Conservation (phyloP, 2,329 filamentous ascomycete genomes). For the Nemania sp. region DNA sequence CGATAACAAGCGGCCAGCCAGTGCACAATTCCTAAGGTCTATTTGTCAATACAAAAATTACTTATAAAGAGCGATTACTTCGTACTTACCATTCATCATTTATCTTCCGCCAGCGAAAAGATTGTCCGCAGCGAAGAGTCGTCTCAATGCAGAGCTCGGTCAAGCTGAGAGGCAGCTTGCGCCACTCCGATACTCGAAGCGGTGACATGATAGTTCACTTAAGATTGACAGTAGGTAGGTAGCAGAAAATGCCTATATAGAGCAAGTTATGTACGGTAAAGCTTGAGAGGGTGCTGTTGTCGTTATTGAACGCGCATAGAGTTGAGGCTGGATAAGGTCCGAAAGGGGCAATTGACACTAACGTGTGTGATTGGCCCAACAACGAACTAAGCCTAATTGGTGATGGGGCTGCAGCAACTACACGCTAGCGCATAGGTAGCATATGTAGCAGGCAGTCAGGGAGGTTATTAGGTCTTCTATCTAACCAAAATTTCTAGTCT, state of each 20-base stretch:
- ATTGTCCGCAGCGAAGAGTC: constrained; percentile 91
- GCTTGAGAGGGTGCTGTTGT: background rate
- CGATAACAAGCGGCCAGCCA: constrained; percentile 82
- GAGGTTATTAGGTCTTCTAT: constrained; percentile 24
- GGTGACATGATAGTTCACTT: constrained; percentile 39
- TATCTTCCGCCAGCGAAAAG: constrained; percentile 91
- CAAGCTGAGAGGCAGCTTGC: constrained; percentile 78
- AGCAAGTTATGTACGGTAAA: no score
- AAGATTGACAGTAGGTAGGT: no score
- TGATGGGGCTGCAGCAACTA: no score
- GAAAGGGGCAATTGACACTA: constrained; percentile 30
- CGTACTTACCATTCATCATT: constrained; percentile 84
- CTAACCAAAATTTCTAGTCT: constrained; percentile 40
- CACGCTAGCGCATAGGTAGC: no score
- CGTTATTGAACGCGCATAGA: background rate
- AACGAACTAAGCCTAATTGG: background rate
- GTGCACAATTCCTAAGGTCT: constrained; percentile 69
- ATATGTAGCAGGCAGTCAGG: no score
- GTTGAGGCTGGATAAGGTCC: constrained; percentile 8
- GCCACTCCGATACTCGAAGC: constrained; percentile 73
- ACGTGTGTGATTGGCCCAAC: background rate
- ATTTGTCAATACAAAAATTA: background rate
- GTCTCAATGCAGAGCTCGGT: constrained; percentile 93
- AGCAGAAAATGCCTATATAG: no score
- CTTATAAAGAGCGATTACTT: constrained; percentile 18